phyloP scores from a whole-genome alignment of 2,329 filamentous ascomycete genomes.

The Grosmannia clavigera region DNA sequence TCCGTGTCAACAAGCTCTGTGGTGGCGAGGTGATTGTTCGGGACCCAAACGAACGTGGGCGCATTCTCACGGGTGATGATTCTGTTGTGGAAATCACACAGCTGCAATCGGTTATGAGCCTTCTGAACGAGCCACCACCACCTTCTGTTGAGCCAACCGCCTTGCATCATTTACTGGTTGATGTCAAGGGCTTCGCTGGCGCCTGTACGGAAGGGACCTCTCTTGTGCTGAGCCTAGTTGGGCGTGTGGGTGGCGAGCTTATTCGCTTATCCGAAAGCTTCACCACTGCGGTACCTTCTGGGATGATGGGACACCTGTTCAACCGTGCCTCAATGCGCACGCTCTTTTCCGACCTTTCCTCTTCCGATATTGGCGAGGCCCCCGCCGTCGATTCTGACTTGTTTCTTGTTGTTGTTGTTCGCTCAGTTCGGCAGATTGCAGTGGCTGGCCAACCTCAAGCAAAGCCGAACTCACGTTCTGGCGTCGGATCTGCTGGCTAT shows the following conservation, averaged over 20 bases:
- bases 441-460: constrained; percentile 11
- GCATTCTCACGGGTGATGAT: constrained; percentile 82
- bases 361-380: constrained; percentile 55
- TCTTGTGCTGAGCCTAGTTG: constrained; percentile 65
- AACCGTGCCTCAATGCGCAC: constrained; percentile 64
- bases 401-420: constrained; percentile 73
- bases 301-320: constrained; percentile 52
- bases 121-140: constrained; percentile 71
- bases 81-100: constrained; percentile 84
- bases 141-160: constrained; percentile 54
- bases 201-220: constrained; percentile 63
- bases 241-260: constrained; percentile 52
- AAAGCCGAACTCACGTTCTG: constrained; percentile 32
- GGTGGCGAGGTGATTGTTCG: constrained; percentile 90
- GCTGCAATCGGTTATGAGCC: constrained; percentile 90
- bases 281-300: constrained; percentile 62
- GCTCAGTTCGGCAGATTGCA: constrained; percentile 42
- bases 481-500: constrained; percentile 25
- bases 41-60: constrained; percentile 69
- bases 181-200: constrained; percentile 71
- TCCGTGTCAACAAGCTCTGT: constrained; percentile 86
- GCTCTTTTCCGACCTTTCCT: constrained; percentile 75
- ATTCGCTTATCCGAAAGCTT: constrained; percentile 72
- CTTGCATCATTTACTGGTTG: constrained; percentile 71
- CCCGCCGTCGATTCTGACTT: constrained; percentile 57